phyloP scores from a whole-genome alignment of 495 filamentous ascomycete species.

The Haplographium delicatum region DNA sequence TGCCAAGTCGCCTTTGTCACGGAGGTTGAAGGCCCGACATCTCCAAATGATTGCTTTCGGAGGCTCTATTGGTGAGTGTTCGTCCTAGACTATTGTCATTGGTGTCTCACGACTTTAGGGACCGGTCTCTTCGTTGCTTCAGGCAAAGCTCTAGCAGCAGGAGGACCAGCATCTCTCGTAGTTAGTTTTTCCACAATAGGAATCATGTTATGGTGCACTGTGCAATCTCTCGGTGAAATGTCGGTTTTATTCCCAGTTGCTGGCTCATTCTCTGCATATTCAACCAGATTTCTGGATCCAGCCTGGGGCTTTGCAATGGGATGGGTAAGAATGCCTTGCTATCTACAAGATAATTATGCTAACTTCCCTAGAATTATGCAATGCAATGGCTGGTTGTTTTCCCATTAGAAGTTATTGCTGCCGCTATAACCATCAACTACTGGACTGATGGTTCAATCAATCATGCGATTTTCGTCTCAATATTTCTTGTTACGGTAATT shows the following conservation, averaged over 20 bases:
- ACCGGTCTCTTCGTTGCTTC: slow-evolving; percentile 89
- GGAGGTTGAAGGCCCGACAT: slow-evolving; percentile 78
- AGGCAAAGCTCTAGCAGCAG: slow-evolving; percentile 65
- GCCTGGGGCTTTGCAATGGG: slow-evolving; percentile 99
- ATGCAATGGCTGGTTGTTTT: slow-evolving; percentile 89
- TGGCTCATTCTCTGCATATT: slow-evolving; percentile 89
- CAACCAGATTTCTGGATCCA: slow-evolving; percentile 86
- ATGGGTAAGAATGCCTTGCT: slow-evolving; percentile 63
- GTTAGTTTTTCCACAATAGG: slow-evolving; percentile 81
- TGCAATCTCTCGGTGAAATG: slow-evolving; percentile 89
- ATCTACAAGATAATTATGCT: neutral
- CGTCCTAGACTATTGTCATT: neutral
- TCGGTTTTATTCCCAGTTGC: slow-evolving; percentile 74
- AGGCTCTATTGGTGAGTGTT: slow-evolving; percentile 75
- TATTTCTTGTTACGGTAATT: slow-evolving; percentile 73
- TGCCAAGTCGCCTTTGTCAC: slow-evolving; percentile 67
- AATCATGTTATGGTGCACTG: slow-evolving; percentile 84
- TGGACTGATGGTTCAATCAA: slow-evolving; percentile 61
- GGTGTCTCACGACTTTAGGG: slow-evolving; percentile 8
- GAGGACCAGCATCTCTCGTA: slow-evolving; percentile 80
- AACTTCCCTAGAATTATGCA: slow-evolving; percentile 57
- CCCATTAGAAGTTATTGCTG: slow-evolving; percentile 86
- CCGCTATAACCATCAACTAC: slow-evolving; percentile 80
- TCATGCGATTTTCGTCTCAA: slow-evolving; percentile 76
- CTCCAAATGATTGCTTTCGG: slow-evolving; percentile 97